Conservation (phyloP, 495 filamentous ascomycete genomes). For the Tuber brumale region DNA sequence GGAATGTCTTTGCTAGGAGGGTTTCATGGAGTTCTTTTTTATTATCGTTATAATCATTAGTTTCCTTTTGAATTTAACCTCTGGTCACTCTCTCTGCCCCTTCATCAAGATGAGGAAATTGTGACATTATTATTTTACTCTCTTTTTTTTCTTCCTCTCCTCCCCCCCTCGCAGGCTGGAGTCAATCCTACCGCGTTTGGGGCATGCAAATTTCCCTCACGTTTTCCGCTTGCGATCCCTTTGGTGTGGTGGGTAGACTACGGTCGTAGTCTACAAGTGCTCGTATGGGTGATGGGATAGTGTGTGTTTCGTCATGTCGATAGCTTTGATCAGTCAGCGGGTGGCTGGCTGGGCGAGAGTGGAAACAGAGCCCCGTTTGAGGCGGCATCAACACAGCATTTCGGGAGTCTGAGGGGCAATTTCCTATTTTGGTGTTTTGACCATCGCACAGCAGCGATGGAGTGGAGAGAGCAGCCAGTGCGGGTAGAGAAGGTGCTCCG, state of each 20-base stretch:
- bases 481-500: background rate
- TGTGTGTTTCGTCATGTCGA: background rate
- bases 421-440: background rate
- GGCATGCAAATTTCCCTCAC: background rate
- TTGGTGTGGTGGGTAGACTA: no score
- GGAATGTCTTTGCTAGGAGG: constrained; percentile 32
- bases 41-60: background rate
- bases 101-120: background rate
- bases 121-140: background rate
- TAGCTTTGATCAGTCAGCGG: background rate
- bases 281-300: background rate
- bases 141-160: background rate
- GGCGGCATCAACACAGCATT: background rate
- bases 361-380: background rate
- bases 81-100: background rate
- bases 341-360: background rate
- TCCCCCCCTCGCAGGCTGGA: background rate
- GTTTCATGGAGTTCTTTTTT: constrained; percentile 19
- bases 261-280: no score
- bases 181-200: background rate
- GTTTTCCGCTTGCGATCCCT: background rate
- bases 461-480: no score
- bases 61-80: background rate
- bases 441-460: background rate
- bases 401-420: background rate